These are phyloP conservation scores for Dissophora globulifera DNA, from an alignment of 192 early-diverging fungal genomes.

Conservation along the genomic window DNA sequence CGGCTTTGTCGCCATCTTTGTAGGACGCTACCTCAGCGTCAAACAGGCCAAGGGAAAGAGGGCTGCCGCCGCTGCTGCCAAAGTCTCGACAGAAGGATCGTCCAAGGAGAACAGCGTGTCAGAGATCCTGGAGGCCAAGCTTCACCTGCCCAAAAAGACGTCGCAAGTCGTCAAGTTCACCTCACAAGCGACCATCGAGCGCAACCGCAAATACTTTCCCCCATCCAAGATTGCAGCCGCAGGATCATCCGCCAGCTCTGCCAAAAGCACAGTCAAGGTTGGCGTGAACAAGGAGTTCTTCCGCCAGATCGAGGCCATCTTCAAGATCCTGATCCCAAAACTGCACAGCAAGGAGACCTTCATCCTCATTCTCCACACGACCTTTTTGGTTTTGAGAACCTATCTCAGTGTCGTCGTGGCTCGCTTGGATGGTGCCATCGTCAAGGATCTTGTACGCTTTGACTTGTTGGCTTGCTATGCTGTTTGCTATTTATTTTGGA, in stretches of 20 bases:
- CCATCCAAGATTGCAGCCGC: slow-evolving; percentile 40
- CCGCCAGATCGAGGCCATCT: slow-evolving; percentile 75
- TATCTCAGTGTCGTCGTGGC: slow-evolving; percentile 94
- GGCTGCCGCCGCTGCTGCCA: slow-evolving; percentile 23
- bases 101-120: background rate
- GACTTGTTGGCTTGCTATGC: background rate
- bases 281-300: slow-evolving; percentile 70
- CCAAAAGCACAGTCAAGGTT: slow-evolving; percentile 57
- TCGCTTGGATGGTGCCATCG: slow-evolving; percentile 91
- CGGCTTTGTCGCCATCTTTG: slow-evolving; percentile 43
- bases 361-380: slow-evolving; percentile 83
- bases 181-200: slow-evolving; percentile 47
- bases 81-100: slow-evolving; percentile 9
- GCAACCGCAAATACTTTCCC: slow-evolving; percentile 58
- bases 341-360: slow-evolving; percentile 82
- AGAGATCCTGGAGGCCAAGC: slow-evolving; percentile 20
- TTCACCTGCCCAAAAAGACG: slow-evolving; percentile 25
- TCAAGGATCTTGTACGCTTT: slow-evolving; percentile 86
- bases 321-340: slow-evolving; percentile 84
- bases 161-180: slow-evolving; percentile 34
- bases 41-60: slow-evolving; percentile 42
- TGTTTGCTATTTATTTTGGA: background rate
- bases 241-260: slow-evolving; percentile 37
- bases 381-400: slow-evolving; percentile 90
- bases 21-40: slow-evolving; percentile 49